Evolutionary conservation across 176 grass and related monocot genomes (phyloP), one percentile per base, ranked within the genome.

Genomic region (Juncus inflexus): DNA sequence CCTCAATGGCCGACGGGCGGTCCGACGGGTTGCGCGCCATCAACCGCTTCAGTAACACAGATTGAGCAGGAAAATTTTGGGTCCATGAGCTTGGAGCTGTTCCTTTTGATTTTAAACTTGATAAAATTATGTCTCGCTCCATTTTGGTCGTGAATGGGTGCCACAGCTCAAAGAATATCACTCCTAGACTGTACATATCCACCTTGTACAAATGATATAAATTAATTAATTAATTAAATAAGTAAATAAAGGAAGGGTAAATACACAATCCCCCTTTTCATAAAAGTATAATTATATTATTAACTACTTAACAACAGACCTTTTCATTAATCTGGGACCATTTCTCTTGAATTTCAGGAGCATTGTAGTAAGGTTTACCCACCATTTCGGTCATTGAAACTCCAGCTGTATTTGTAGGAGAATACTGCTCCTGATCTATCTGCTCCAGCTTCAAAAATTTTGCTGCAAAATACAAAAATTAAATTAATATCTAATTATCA

Each of bases 121-220:
- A 91, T 66, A 96, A 84, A 83, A 96, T 84, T 79, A 86, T 74
- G 63, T 89, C 62, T 7, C 92, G 85, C 69, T 96, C 92, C 92
- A 96, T 96, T 16, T 76, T 84, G 19, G 92, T 96, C 75, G 73
- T 64, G 91, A 96, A 91, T 69, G 92, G 92, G 62, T 96, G 87
- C 87, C 87, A 96, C 61, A 96, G 84, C 84, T 96, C 92, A 68
- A 96, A 96, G 60, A 96, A 96, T 81, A 96, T 96, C 37, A 96
- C 82, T 74, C 92, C 92, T 47, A 90, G 71, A 78, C 92, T 96
- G 64, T 96, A 96, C 87, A 96, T 96, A 73, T 96, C 92, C 70
- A 88, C 92, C 92, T 96, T 66, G 54, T 79, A 79, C 12, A 55
- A 10, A 78, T 42, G 51, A 50, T 65, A 53, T 28, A 28, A 28